Base-by-base conservation (phyloP, 225 moss, liverwort and hornwort species). In the Antitrichia curtipendula region DNA sequence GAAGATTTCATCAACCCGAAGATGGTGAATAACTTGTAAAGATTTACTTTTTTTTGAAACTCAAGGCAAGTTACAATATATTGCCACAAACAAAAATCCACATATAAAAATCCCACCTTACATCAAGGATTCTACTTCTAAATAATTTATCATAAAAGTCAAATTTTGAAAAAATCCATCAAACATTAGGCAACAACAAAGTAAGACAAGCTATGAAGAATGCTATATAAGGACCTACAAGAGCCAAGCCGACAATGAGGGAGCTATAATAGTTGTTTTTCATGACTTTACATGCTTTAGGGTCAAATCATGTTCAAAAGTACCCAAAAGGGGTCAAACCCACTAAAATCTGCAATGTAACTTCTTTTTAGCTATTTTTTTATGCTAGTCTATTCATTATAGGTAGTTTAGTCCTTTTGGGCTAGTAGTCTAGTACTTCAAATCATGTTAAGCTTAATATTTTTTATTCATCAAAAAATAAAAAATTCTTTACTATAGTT, bases 81-180 rank as follows among this genome's bases (percentile, higher is more conserved):
- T 20, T 0, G 0, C 4, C 1, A 19, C 3, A 20, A 0, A 4
- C 7, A 32, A 47, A 72, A 45, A 3, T 29, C 3, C 6, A 72
- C 10, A 45, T 45, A 45, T 7, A 18, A 18, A 7, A 47, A 74
- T 28, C 2, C 2, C 75, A 50, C 1, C 50, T 13, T 50, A 50
- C 13, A 34, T 75, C 13, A 52, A 49, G 22, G 34, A 22, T 34
- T 75, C 22, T 34, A 50, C 7, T 22, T 75, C 34, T 50, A 34
- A 34, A 75, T 22, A 13, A 21, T 50, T 75, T 50, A 19, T 34
- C 4, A 75, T 34, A 1, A 49, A 75, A 34, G 3, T 49, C 4
- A 32, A 20, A 8, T 49, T 49, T 47, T 74, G 3, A 13, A 49
- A 41, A 47, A 49, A 12, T 74, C 18, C 31, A 29, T 74, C 12